Base-by-base conservation (phyloP, 805 yeast genomes). In the Pichia kluyveri region DNA sequence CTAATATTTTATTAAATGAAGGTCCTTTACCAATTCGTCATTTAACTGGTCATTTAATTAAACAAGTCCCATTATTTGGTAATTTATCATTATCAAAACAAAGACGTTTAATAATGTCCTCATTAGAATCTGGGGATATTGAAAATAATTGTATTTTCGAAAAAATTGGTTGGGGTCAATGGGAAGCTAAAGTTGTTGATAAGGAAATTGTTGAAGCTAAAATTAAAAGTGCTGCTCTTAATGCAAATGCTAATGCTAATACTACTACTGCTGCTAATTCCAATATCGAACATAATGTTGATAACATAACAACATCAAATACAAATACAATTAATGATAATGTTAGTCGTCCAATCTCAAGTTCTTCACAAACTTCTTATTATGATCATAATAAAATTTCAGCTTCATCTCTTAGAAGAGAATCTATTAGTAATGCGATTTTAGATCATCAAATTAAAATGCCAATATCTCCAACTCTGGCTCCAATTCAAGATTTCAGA, bases 91-190 rank as follows among this genome's bases (percentile, higher is more conserved):
- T 88, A 19, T 86, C 95, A 11, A 90, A 90, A 60, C 96, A 90
- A 66, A 76, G 97, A 60, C 73, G 97, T 51, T 74, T 90, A 49
- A 90, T 90, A 31, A 90, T 90, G 83, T 80, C 89, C 14, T 93
- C 90, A 38, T 75, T 90, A 67, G 96, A 88, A 56, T 76, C 78
- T 54, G 84, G 86, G 10, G 86, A 80, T 57, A 55, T 72, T 1
- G 69, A 64, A 40, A 82, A 78, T 48, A 73, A 75, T 49, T 82
- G 85, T 40, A 77, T 83, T 15, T 90, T 90, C 67, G 95, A 88
- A 60, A 90, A 90, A 67, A 88, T 90, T 32, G 96, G 97, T 23
- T 90, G 98, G 98, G 98, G 98, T 51, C 95, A 90, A 63, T 90
- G 98, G 98, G 85, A 85, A 26, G 95, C 90, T 3, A 75, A 80